These are phyloP conservation scores for Cutaneotrichosporon spelunceum DNA, from an alignment of 1,284 basidiomycete species.

Conservation along the genomic window DNA sequence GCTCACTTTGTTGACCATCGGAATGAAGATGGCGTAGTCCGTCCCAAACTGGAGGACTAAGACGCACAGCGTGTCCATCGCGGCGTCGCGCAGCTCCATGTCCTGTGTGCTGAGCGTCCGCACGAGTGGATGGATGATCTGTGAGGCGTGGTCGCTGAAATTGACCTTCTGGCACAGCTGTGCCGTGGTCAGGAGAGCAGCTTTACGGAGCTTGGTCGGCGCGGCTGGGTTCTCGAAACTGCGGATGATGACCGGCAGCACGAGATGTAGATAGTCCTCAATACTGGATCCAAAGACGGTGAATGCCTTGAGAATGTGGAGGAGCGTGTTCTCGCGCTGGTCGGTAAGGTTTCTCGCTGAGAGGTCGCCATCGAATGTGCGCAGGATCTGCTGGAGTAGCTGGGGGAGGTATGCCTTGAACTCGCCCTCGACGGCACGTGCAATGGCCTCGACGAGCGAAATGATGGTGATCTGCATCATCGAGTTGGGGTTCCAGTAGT, in stretches of 20 bases:
- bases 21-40: slow-evolving; percentile 96
- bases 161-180: slow-evolving; percentile 90
- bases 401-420: slow-evolving; percentile 97
- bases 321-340: slow-evolving; percentile 85
- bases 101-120: slow-evolving; percentile 79
- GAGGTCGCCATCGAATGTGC: slow-evolving; percentile 80
- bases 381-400: slow-evolving; percentile 84
- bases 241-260: slow-evolving; percentile 91
- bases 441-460: slow-evolving; percentile 89
- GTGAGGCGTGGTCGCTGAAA: slow-evolving; percentile 97
- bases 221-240: slow-evolving; percentile 84
- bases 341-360: slow-evolving; percentile 55
- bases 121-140: slow-evolving; percentile 93
- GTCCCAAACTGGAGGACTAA: slow-evolving; percentile 89
- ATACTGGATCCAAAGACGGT: slow-evolving; percentile 93
- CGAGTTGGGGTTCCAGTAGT: slow-evolving; percentile 79
- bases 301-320: slow-evolving; percentile 72
- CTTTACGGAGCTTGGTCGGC: slow-evolving; percentile 71
- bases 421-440: slow-evolving; percentile 91
- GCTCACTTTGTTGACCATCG: slow-evolving; percentile 88
- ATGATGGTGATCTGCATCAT: slow-evolving; percentile 89
- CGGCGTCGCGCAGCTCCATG: slow-evolving; percentile 72
- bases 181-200: slow-evolving; percentile 87
- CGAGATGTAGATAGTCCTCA: slow-evolving; percentile 95
- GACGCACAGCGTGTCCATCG: slow-evolving; percentile 92